These are phyloP conservation scores for Xylaria sp. DNA, from an alignment of 2,329 filamentous ascomycete genomes.

Conservation along the genomic window DNA sequence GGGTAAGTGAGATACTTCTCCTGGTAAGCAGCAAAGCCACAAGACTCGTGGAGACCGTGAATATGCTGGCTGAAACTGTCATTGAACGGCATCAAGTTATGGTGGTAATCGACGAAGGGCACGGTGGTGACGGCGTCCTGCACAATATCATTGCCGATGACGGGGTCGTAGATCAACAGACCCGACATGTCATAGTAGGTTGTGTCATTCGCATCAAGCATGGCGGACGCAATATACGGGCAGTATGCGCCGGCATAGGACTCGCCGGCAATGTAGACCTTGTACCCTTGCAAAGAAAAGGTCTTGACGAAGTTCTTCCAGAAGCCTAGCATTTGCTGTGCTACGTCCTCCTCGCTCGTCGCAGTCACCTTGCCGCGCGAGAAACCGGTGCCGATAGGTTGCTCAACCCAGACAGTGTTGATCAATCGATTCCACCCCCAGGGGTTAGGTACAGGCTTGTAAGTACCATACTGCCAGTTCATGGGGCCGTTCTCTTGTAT, in stretches of 20 bases:
- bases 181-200: constrained; percentile 64
- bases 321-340: constrained; percentile 79
- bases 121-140: constrained; percentile 59
- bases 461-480: constrained; percentile 76
- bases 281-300: constrained; percentile 64
- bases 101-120: constrained; percentile 67
- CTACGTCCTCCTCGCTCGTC: constrained; percentile 73
- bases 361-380: constrained; percentile 72
- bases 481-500: constrained; percentile 83
- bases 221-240: constrained; percentile 66
- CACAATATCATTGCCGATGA: constrained; percentile 62
- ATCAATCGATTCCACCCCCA: constrained; percentile 82
- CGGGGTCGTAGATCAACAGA: constrained; percentile 73
- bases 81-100: constrained; percentile 66
- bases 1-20: constrained; percentile 70
- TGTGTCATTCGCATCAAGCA: constrained; percentile 60
- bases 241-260: constrained; percentile 65
- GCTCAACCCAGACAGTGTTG: constrained; percentile 81
- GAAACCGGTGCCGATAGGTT: constrained; percentile 76
- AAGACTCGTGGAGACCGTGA: constrained; percentile 61
- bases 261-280: constrained; percentile 66
- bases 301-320: constrained; percentile 69
- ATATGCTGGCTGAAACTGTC: constrained; percentile 66
- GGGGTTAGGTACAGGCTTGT: constrained; percentile 70
- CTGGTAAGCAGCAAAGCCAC: constrained; percentile 68